phyloP scores from a whole-genome alignment of 352 stramenopile species.

The Phytophthora pistaciae region DNA sequence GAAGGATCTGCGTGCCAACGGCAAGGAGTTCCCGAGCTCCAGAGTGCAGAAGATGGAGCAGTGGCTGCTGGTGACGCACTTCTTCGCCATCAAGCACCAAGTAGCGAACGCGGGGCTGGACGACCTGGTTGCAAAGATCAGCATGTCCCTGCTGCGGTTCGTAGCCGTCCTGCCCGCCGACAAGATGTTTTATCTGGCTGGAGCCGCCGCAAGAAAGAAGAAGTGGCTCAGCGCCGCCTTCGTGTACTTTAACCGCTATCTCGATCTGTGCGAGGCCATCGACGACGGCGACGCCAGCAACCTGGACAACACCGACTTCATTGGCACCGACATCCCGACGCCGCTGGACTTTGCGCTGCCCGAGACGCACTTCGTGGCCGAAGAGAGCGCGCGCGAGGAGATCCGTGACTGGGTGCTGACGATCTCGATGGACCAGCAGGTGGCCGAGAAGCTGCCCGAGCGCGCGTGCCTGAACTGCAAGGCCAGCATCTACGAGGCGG shows the following conservation, averaged over 20 bases:
- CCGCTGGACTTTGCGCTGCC: constrained; percentile 82
- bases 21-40: constrained; percentile 59
- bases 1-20: constrained; percentile 68
- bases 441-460: constrained; percentile 92
- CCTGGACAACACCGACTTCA: constrained; percentile 95
- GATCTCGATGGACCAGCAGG: constrained; percentile 96
- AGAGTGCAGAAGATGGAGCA: constrained; percentile 81
- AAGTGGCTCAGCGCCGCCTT: constrained; percentile 94
- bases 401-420: constrained; percentile 96
- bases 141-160: constrained; percentile 92
- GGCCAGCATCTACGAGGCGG: constrained; percentile 90
- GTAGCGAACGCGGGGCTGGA: constrained; percentile 63
- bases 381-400: constrained; percentile 92
- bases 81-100: constrained; percentile 80
- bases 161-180: constrained; percentile 89
- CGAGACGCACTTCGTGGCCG: constrained; percentile 77
- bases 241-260: constrained; percentile 96
- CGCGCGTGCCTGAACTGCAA: constrained; percentile 77
- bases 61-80: constrained; percentile 81
- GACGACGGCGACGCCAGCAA: constrained; percentile 88
- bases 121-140: constrained; percentile 82
- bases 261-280: constrained; percentile 96
- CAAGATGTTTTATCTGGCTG: constrained; percentile 96
- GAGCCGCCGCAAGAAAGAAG: constrained; percentile 77
- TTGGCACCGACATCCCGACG: constrained; percentile 92